Percentiles rank a stretch among this genome's conserved stretches.
These are phyloP conservation scores for Xylaria digitata DNA, from an alignment of 2,329 filamentous ascomycete genomes.

Conservation along the genomic window DNA sequence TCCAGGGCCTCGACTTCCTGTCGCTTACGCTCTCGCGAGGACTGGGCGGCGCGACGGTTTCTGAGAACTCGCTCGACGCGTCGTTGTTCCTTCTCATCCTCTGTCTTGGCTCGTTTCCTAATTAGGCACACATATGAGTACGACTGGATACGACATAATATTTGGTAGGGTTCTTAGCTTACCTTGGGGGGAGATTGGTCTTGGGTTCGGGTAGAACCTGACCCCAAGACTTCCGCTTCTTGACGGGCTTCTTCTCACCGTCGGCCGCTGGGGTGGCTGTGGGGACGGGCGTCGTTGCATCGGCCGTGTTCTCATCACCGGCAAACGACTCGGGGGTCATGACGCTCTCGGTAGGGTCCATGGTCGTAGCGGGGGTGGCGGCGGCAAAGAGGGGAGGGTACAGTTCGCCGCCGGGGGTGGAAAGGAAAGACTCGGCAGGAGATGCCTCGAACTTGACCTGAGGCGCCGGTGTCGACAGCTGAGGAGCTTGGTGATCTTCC, in stretches of 20 bases:
- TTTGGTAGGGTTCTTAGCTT: conserved; percentile 48
- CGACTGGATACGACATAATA: too few relatives aligned
- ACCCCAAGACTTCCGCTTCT: conserved; percentile 99
- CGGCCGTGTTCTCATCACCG: conserved; percentile 41
- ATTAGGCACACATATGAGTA: conserved; percentile 13
- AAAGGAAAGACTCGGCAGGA: conserved; percentile 65
- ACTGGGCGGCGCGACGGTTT: conserved; percentile 95
- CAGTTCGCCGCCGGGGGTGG: conserved; percentile 60
- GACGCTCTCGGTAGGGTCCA: conserved; percentile 60
- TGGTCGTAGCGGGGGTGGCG: conserved; percentile 49
- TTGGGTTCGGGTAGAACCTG: conserved; percentile 96
- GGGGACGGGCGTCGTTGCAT: conserved; percentile 18
- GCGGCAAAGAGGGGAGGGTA: conserved; percentile 62
- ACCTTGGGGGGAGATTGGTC: conserved; percentile 93
- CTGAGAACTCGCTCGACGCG: conserved; percentile 96
- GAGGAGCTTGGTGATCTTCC: conserved; percentile 49
- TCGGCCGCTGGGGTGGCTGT: conserved; percentile 43
- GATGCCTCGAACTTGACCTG: conserved; percentile 65
- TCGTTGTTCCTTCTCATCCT: conserved; percentile 98
- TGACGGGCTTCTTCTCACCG: conserved; percentile 75
- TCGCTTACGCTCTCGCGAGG: conserved; percentile 92
- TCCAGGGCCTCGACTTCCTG: conserved; percentile 88
- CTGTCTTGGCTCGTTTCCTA: conserved; percentile 97
- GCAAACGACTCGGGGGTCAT: conserved; percentile 60
- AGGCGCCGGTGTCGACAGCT: conserved; percentile 52